Evolutionary conservation across 441 rosid genomes (phyloP).

Genomic region (Croton laevigatus): DNA sequence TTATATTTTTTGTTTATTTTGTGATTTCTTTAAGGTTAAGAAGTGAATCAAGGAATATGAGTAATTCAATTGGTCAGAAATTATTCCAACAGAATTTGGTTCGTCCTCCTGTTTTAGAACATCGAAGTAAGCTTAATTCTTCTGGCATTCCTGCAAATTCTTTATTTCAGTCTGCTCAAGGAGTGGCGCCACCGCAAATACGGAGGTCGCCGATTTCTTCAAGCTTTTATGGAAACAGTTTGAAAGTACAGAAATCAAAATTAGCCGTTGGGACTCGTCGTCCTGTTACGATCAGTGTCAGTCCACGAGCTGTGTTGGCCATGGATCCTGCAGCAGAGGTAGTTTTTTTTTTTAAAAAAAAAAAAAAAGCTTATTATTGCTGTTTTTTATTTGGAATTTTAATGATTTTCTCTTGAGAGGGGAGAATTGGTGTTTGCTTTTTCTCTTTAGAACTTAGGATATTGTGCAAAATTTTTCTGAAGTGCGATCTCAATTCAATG

Average conservation of each 20-base stretch:
- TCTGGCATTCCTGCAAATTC: slow-evolving; percentile 48
- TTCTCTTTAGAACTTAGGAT: neutral
- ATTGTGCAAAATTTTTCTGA: neutral
- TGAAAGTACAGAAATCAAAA: slow-evolving; percentile 36
- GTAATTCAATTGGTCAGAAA: slow-evolving; percentile 52
- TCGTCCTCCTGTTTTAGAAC: slow-evolving; percentile 49
- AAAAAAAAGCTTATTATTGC: neutral
- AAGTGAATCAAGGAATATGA: slow-evolving; percentile 58
- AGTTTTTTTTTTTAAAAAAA: neutral
- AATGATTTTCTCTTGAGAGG: neutral
- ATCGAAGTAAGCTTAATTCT: slow-evolving; percentile 54
- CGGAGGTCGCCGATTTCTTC: slow-evolving; percentile 38
- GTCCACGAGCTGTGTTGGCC: slow-evolving; percentile 66
- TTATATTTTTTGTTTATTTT: neutral
- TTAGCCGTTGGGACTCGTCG: slow-evolving; percentile 32
- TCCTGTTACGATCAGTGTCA: slow-evolving; percentile 28
- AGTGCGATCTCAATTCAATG: neutral
- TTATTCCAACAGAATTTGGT: slow-evolving; percentile 55
- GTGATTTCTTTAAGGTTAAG: slow-evolving; percentile 40
- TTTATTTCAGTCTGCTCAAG: slow-evolving; percentile 42
- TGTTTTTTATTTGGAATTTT: slow-evolving; percentile 19
- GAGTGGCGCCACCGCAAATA: slow-evolving; percentile 22
- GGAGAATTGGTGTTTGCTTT: neutral
- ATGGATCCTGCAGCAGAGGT: slow-evolving; percentile 80
- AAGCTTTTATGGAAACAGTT: slow-evolving; percentile 43